Percentiles rank a stretch among this genome's conserved stretches.
phyloP scores from a whole-genome alignment of 2,329 filamentous ascomycete species.

The Cytospora piceicola region DNA sequence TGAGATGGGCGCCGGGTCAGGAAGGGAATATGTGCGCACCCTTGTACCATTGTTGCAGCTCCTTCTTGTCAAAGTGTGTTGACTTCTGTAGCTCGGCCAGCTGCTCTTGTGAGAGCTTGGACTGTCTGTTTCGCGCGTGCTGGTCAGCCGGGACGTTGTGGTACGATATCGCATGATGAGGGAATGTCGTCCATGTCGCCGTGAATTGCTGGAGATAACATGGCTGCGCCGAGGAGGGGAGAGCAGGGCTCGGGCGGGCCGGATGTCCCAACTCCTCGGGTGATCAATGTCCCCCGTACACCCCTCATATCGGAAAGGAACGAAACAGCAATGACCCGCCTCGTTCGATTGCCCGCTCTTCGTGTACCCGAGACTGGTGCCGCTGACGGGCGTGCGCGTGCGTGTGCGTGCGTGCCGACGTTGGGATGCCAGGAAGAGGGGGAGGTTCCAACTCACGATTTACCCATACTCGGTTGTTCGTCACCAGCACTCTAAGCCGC shows the following conservation, averaged over 20 bases:
- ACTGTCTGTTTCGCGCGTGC: slow-evolving; percentile 68
- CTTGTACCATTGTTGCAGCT: slow-evolving; percentile 99
- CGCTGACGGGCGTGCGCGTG: too few relatives aligned
- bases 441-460: slow-evolving; percentile 52
- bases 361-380: neutral
- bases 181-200: neutral
- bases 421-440: slow-evolving; percentile 21
- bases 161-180: slow-evolving; percentile 1
- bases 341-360: slow-evolving; percentile 10
- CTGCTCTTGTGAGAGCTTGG: slow-evolving; percentile 96
- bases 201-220: neutral
- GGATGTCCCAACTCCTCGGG: slow-evolving; percentile 14
- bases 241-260: slow-evolving; percentile 18
- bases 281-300: neutral
- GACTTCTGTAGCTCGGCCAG: slow-evolving; percentile 93
- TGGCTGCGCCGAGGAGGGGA: slow-evolving; percentile 19
- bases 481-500: slow-evolving; percentile 17
- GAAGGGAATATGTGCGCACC: slow-evolving; percentile 58
- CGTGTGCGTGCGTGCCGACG: neutral
- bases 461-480: slow-evolving; percentile 48
- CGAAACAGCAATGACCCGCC: slow-evolving; percentile 13
- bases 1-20: neutral
- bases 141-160: slow-evolving; percentile 21
- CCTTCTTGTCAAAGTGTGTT: slow-evolving; percentile 99
- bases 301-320: neutral